A percentile compares a stretch with the other conserved stretches of the same genome.
Evolutionary conservation across 768 basidiomycete genomes (phyloP).

Genomic region (Gloeopeniophorella convolvens): DNA sequence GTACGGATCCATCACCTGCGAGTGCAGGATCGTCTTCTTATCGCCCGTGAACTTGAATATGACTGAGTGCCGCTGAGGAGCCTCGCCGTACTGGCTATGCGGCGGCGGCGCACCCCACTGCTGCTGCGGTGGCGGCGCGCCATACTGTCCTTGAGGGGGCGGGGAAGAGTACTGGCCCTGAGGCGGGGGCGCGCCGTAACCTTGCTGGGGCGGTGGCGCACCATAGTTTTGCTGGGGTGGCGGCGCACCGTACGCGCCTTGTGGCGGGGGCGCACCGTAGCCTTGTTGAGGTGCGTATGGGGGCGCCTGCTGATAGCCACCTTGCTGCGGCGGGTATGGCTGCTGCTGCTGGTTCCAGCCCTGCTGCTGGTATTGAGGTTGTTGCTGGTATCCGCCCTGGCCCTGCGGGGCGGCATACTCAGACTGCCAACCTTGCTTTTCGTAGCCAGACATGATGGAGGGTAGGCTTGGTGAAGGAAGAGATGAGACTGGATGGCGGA

Average conservation of each 20-base stretch:
- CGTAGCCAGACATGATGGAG: conserved; percentile 10
- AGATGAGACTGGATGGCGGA: not conserved
- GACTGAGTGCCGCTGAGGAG: conserved; percentile 4
- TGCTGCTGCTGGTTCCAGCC: not conserved
- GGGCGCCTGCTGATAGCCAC: not conserved
- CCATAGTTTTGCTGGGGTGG: not conserved
- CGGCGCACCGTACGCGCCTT: not conserved
- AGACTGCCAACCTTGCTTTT: not conserved
- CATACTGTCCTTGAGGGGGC: too few relatives aligned
- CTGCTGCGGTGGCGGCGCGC: not conserved
- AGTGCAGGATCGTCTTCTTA: conserved; percentile 2
- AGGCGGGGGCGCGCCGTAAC: not conserved
- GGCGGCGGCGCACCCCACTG: not conserved
- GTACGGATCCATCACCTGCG: conserved; percentile 5
- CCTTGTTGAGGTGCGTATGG: not conserved
- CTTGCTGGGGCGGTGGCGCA: not conserved
- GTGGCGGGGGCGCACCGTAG: not conserved
- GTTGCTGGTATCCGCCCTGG: conserved; percentile 3
- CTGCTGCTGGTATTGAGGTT: not conserved
- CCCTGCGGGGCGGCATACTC: not conserved
- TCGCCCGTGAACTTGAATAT: conserved; percentile 5
- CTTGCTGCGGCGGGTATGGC: not conserved
- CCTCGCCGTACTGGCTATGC: not conserved
- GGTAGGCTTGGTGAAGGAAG: too few relatives aligned
- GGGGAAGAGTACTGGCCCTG: too few relatives aligned